Evolutionary conservation across 177 flowering plant species (phyloP).

Genomic region (Vitis hybrid): DNA sequence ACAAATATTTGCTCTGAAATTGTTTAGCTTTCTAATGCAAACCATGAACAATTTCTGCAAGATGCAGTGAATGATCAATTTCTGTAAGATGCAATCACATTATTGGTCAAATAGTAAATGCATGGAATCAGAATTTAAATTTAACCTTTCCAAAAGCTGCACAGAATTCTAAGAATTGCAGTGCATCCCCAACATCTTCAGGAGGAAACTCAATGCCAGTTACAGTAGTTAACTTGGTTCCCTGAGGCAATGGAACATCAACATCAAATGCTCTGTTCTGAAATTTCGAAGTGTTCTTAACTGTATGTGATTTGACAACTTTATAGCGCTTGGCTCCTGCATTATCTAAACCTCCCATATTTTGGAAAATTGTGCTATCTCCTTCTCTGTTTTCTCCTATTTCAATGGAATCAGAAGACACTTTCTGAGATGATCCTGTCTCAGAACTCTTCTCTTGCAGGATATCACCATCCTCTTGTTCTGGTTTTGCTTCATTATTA

Average conservation of each 20-base stretch:
- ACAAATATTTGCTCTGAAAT: too few species aligned
- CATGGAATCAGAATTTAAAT: not conserved
- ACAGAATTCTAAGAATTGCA: conserved; percentile 91
- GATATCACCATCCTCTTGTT: too few species aligned
- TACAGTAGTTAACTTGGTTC: conserved; percentile 40
- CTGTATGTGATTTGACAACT: not conserved
- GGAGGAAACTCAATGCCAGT: conserved; percentile 53
- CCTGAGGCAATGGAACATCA: conserved; percentile 53
- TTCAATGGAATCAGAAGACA: too few species aligned
- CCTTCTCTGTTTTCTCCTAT: not conserved
- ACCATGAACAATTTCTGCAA: too few species aligned
- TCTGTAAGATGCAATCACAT: not conserved
- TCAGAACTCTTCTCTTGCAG: too few species aligned
- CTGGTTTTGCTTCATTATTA: too few species aligned
- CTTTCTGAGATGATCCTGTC: too few species aligned
- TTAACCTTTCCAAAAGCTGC: conserved; percentile 75
- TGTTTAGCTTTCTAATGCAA: too few species aligned
- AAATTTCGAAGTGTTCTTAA: conserved; percentile 7
- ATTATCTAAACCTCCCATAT: not conserved
- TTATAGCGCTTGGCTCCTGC: conserved; percentile 9
- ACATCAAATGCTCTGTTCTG: conserved; percentile 10
- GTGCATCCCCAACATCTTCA: conserved; percentile 67
- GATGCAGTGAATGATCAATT: too few species aligned
- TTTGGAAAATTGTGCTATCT: not conserved
- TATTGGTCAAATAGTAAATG: not conserved